Conservation (phyloP, 768 basidiomycete genomes). For the Macrolepiota dolichaula region DNA sequence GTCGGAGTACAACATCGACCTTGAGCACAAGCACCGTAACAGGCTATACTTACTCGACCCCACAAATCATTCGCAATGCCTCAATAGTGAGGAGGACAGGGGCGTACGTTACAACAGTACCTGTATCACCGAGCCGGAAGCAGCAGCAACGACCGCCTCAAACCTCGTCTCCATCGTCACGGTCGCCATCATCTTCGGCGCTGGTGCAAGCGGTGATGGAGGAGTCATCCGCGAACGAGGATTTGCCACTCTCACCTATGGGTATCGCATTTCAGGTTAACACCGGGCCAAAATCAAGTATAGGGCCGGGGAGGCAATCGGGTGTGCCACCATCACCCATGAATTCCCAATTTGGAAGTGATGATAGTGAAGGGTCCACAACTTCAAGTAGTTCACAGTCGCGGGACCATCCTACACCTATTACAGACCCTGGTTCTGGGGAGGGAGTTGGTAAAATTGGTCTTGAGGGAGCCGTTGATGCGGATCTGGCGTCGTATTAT, state of each 20-base stretch:
- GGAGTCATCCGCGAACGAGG: background rate
- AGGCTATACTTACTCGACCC: constrained; percentile 28
- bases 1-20: constrained; percentile 43
- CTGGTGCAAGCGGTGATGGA: background rate
- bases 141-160: constrained; percentile 5
- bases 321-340: constrained; percentile 42
- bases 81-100: constrained; percentile 47
- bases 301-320: constrained; percentile 7
- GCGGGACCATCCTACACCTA: constrained; percentile 38
- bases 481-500: constrained; percentile 5
- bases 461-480: background rate
- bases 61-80: constrained; percentile 42
- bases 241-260: constrained; percentile 9
- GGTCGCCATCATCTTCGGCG: background rate
- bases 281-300: background rate
- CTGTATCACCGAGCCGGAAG: constrained; percentile 11
- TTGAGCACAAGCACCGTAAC: constrained; percentile 37
- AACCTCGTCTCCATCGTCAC: constrained; percentile 5
- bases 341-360: constrained; percentile 45
- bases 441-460: background rate
- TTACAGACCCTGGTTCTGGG: constrained; percentile 18
- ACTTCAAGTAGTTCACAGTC: constrained; percentile 36
- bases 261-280: background rate
- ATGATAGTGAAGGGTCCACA: constrained; percentile 39
- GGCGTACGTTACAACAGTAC: constrained; percentile 38